These are phyloP conservation scores for Gonapodya sp. DNA, from an alignment of 192 early-diverging fungal species.

Conservation along the genomic window DNA sequence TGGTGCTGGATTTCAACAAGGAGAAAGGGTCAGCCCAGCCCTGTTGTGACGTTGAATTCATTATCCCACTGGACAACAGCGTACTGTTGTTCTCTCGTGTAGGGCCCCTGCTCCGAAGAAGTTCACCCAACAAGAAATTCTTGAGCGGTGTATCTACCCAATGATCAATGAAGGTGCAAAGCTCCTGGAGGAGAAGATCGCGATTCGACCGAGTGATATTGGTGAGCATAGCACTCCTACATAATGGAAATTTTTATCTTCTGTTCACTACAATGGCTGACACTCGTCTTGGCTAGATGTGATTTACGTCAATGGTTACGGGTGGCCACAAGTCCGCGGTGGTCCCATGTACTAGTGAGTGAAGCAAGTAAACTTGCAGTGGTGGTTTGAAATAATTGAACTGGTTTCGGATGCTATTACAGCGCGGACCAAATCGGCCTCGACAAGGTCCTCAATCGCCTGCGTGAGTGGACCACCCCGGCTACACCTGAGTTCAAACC, in stretches of 20 bases:
- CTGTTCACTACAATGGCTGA: too few species aligned
- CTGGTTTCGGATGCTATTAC: too few species aligned
- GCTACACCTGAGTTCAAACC: not conserved
- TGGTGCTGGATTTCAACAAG: not conserved
- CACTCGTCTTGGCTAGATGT: too few species aligned
- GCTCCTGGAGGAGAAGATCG: not conserved
- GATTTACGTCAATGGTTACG: not conserved
- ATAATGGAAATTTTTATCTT: too few species aligned
- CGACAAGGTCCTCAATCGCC: not conserved
- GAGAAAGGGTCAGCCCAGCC: not conserved
- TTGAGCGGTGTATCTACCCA: not conserved
- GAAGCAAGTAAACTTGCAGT: too few species aligned
- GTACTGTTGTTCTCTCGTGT: too few species aligned
- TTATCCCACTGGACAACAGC: too few species aligned
- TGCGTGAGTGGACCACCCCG: not conserved
- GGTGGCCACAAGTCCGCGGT: not conserved
- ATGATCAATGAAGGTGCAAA: conserved; percentile 8
- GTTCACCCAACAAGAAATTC: not conserved
- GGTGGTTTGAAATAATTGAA: too few species aligned
- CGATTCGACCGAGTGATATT: not conserved
- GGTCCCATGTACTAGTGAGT: not conserved
- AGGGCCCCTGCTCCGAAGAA: not conserved
- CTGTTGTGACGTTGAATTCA: too few species aligned
- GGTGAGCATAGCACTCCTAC: too few species aligned
- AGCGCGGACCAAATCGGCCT: conserved; percentile 8